A percentile compares a stretch with the other conserved stretches of the same genome.
phyloP scores from a whole-genome alignment of 2,329 filamentous ascomycete genomes.

The Alternaria arbusti region DNA sequence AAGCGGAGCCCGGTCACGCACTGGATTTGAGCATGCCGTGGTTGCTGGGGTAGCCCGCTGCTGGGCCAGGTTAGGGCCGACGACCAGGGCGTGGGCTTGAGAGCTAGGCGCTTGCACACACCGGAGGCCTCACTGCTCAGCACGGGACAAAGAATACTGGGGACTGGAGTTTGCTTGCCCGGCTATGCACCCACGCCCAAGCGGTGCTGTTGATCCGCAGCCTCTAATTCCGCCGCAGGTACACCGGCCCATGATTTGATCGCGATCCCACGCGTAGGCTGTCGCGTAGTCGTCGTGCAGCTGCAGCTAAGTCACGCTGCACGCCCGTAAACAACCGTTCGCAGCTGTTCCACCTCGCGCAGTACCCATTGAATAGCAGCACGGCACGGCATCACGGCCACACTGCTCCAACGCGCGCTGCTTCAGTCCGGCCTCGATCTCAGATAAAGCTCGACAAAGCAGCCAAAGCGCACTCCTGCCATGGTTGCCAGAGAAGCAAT shows the following conservation, averaged over 20 bases:
- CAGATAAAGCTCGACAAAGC: conserved; percentile 18
- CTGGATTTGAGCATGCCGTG: conserved; percentile 45
- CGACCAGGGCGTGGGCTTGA: conserved; percentile 31
- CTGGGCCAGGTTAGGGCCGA: conserved; percentile 33
- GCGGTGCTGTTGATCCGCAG: conserved; percentile 28
- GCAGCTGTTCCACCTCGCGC: conserved; percentile 6
- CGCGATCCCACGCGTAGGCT: conserved; percentile 8
- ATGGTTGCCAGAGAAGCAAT: conserved; percentile 32
- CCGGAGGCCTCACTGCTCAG: conserved; percentile 32
- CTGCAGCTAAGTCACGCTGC: conserved; percentile 18
- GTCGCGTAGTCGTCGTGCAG: conserved; percentile 1
- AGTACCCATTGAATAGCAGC: not conserved
- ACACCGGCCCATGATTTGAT: conserved; percentile 21
- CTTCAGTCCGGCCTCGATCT: conserved; percentile 13
- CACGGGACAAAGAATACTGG: conserved; percentile 23
- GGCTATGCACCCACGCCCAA: conserved; percentile 25
- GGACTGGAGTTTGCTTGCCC: conserved; percentile 26
- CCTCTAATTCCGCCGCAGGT: conserved; percentile 21
- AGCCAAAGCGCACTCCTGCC: conserved; percentile 18
- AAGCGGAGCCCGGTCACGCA: conserved; percentile 38
- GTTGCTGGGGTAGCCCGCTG: conserved; percentile 35
- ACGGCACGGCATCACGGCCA: not conserved
- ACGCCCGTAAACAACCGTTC: conserved; percentile 22
- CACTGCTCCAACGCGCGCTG: conserved; percentile 20
- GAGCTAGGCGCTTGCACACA: conserved; percentile 35